These are phyloP conservation scores for Hevea brasiliensis DNA, from an alignment of 345 rosid genomes.

Conservation along the genomic window DNA sequence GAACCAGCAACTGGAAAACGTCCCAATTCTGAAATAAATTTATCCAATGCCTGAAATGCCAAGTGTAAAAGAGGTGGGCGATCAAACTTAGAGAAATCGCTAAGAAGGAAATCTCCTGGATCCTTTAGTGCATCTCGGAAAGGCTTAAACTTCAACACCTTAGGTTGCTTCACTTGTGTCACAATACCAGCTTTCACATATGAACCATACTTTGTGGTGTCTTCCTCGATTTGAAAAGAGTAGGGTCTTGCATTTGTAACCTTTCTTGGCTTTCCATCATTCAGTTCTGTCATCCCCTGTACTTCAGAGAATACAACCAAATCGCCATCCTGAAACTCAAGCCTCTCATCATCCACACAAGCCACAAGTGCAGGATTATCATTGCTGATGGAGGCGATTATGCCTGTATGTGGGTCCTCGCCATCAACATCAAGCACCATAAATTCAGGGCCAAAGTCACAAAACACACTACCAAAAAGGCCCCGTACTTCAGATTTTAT, in stretches of 20 bases:
- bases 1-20: constrained; percentile 86
- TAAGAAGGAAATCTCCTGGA: constrained; percentile 93
- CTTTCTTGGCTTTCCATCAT: constrained; percentile 98
- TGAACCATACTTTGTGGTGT: constrained; percentile 57
- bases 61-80: constrained; percentile 86
- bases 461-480: constrained; percentile 89
- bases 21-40: constrained; percentile 58
- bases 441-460: constrained; percentile 95
- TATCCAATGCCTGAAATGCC: constrained; percentile 93
- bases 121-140: constrained; percentile 81
- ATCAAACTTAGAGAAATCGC: constrained; percentile 93
- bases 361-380: constrained; percentile 82
- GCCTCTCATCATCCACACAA: constrained; percentile 98
- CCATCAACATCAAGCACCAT: constrained; percentile 93
- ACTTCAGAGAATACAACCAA: constrained; percentile 92
- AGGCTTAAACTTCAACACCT: constrained; percentile 79
- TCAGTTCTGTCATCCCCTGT: constrained; percentile 86
- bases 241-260: constrained; percentile 82
- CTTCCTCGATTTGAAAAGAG: constrained; percentile 90
- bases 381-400: constrained; percentile 88
- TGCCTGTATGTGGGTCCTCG: constrained; percentile 91
- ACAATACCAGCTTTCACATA: constrained; percentile 93
- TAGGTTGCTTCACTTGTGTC: constrained; percentile 91
- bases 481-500: constrained; percentile 92
- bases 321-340: constrained; percentile 97